These are phyloP conservation scores for Phyllostachys edulis DNA, from an alignment of 176 grass and related monocot species.

Conservation along the genomic window DNA sequence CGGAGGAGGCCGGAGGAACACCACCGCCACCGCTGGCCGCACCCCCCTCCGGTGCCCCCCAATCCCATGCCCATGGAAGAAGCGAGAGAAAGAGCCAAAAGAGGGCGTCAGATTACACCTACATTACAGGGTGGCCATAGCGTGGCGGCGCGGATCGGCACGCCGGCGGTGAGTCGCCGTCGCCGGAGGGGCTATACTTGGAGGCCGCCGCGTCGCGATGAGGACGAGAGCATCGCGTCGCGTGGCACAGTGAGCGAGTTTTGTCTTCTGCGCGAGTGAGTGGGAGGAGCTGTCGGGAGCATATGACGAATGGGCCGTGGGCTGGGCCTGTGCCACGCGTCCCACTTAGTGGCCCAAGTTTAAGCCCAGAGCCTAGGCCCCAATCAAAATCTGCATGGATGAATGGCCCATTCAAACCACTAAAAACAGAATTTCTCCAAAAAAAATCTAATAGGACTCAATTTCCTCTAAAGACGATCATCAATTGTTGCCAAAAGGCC, in stretches of 20 bases:
- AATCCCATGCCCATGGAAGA: conserved; percentile 12
- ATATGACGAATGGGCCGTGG: neutral
- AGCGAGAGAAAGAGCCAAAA: neutral
- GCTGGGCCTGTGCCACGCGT: neutral
- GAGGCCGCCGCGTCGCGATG: neutral
- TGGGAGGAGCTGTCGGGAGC: neutral
- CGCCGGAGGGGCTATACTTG: conserved; percentile 16
- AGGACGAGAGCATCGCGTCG: conserved; percentile 15
- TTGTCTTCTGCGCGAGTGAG: conserved; percentile 5
- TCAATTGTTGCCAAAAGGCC: neutral
- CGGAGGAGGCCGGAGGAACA: conserved; percentile 61
- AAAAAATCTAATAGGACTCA: too few species aligned
- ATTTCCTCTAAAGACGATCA: neutral
- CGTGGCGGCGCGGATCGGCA: neutral
- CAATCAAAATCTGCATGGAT: too few species aligned
- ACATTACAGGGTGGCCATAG: neutral
- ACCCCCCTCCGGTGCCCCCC: conserved; percentile 14
- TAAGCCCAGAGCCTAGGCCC: too few species aligned
- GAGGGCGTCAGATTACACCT: neutral
- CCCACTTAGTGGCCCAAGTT: neutral
- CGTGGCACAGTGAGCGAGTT: conserved; percentile 1
- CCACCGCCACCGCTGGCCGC: conserved; percentile 47
- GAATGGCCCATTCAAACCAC: too few species aligned
- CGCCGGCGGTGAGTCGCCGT: conserved; percentile 34
- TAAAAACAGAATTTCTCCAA: too few species aligned